Base-by-base conservation (phyloP, 441 rosid species). In the Populus hybrid region DNA sequence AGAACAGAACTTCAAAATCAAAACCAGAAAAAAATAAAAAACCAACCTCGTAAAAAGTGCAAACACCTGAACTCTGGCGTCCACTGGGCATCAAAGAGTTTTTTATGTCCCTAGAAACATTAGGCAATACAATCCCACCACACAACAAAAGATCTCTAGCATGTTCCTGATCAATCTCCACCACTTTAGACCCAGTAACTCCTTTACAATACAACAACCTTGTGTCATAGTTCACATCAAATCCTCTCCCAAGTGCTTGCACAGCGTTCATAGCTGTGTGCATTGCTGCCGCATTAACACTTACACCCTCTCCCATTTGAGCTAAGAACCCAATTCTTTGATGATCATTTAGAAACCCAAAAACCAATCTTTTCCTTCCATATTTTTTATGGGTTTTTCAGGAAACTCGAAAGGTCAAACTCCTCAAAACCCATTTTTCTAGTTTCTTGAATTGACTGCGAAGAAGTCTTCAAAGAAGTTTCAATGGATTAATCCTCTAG, bases 181-280 rank as follows among this genome's bases (percentile, higher is more conserved):
- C 89, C 7, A 89, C 72, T 79, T 88, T 81, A 69, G 88, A 84
- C 66, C 90, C 94, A 0, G 84, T 81, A 21, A 80, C 81, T 18
- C 94, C 96, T 80, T 92, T 92, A 77, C 97, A 92, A 46, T 92
- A 90, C 81, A 92, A 70, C 81, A 92, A 78, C 88, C 97, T 88
- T 42, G 93, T 87, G 80, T 92, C 94, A 46, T 77, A 89, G 78
- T 89, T 92, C 53, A 87, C 94, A 85, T 90, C 97, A 70, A 92
- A 92, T 8, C 97, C 97, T 75, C 91, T 86, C 50, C 97, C 97
- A 30, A 92, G 75, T 6, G 91, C 94, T 81, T 86, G 89, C 46
- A 89, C 92, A 1, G 94, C 85, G 81, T 86, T 89, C 65, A 79
- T 76, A 50, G 92, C 97, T 23, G 93, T 86, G 82, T 86, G 88